These are phyloP conservation scores for Apiospora kogelbergensis DNA, from an alignment of 2,329 filamentous ascomycete species.

Conservation along the genomic window DNA sequence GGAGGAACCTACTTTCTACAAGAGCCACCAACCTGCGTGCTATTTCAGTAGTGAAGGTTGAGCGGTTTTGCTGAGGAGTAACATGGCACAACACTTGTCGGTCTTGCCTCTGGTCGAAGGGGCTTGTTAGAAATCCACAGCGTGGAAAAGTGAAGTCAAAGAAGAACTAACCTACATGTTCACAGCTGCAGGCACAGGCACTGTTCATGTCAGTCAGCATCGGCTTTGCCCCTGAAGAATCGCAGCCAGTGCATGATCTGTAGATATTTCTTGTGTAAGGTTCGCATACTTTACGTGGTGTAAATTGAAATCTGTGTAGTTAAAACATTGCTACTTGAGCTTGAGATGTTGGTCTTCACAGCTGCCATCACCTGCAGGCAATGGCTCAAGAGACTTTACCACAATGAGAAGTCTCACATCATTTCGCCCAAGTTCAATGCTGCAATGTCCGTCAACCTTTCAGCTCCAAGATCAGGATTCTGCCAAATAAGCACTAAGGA, in stretches of 20 bases:
- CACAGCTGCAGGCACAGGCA: neutral
- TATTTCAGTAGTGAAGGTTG: neutral
- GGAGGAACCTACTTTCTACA: neutral
- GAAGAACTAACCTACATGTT: neutral
- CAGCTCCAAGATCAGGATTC: neutral
- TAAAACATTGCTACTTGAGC: neutral
- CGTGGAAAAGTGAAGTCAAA: neutral
- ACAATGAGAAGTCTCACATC: neutral
- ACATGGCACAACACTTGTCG: neutral
- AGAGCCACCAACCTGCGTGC: neutral
- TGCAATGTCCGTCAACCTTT: neutral
- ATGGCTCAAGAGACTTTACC: too few species aligned
- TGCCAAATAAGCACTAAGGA: neutral
- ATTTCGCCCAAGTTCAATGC: neutral
- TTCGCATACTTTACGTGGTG: neutral
- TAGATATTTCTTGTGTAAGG: neutral
- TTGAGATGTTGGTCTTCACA: neutral
- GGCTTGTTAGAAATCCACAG: neutral
- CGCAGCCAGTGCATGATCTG: neutral
- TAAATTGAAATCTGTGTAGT: neutral
- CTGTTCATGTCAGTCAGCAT: neutral
- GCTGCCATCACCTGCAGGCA: neutral
- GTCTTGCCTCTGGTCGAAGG: neutral
- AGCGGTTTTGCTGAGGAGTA: neutral
- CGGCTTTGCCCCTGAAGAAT: neutral